These are phyloP conservation scores for Cetradonia linearis DNA, from an alignment of 495 filamentous ascomycete species.

Conservation along the genomic window DNA sequence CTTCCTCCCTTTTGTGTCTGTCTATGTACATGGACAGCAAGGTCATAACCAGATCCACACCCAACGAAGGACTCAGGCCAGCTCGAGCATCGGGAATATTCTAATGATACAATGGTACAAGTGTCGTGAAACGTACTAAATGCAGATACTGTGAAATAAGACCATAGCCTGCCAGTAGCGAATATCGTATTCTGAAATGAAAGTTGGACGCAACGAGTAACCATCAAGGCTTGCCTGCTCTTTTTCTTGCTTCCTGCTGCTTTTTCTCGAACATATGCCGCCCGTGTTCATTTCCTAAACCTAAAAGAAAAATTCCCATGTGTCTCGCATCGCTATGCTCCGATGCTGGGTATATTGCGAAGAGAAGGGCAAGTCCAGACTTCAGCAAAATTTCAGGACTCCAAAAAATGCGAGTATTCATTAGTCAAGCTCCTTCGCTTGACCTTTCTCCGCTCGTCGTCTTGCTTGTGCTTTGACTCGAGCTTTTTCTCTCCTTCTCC, in stretches of 20 bases:
- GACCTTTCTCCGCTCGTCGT: conserved; percentile 15
- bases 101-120: conserved; percentile 12
- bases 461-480: conserved; percentile 7
- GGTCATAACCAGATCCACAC: conserved; percentile 9
- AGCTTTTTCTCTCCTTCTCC: conserved; percentile 6
- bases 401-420: conserved; percentile 7
- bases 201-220: conserved; percentile 13
- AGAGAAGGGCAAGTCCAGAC: conserved; percentile 11
- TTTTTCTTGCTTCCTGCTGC: conserved; percentile 5
- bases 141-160: background rate
- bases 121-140: conserved; percentile 2
- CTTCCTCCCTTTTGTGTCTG: background rate
- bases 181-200: conserved; percentile 11
- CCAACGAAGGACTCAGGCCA: conserved; percentile 19
- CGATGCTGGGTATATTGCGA: conserved; percentile 18
- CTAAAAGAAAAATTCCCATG: background rate
- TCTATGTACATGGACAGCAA: conserved; percentile 11
- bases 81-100: conserved; percentile 13
- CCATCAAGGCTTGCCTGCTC: conserved; percentile 20
- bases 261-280: background rate
- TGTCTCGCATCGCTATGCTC: conserved; percentile 11
- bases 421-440: conserved; percentile 7
- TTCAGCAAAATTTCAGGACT: background rate
- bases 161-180: conserved; percentile 19
- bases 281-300: conserved; percentile 5